These are phyloP conservation scores for Xylona heveae DNA, from an alignment of 495 filamentous ascomycete species.

Conservation along the genomic window DNA sequence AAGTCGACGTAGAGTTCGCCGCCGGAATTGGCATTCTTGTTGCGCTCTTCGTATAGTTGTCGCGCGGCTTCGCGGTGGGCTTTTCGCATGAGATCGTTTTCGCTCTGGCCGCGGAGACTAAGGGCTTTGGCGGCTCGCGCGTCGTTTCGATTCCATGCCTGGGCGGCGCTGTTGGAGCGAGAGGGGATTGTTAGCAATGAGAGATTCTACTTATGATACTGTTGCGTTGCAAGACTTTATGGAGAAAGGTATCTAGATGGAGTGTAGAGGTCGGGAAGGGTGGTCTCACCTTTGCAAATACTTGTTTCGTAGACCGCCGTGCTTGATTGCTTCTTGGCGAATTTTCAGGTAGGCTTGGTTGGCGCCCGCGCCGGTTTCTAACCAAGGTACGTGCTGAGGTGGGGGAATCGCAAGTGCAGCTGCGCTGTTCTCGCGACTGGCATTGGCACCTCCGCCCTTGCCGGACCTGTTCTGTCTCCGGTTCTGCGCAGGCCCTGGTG, in stretches of 20 bases:
- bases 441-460: slow-evolving; percentile 30
- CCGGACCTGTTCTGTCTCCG: slow-evolving; percentile 15
- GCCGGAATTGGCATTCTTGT: slow-evolving; percentile 34
- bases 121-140: slow-evolving; percentile 89
- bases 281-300: slow-evolving; percentile 70
- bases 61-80: slow-evolving; percentile 88
- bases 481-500: slow-evolving; percentile 31
- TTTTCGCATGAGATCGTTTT: slow-evolving; percentile 94
- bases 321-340: slow-evolving; percentile 83
- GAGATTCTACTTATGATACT: not conserved
- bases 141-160: slow-evolving; percentile 99
- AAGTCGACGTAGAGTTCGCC: slow-evolving; percentile 81
- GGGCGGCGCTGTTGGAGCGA: slow-evolving; percentile 60
- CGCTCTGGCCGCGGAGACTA: slow-evolving; percentile 79
- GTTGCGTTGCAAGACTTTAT: slow-evolving; percentile 5
- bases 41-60: slow-evolving; percentile 83
- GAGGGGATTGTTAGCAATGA: too few relatives aligned
- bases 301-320: slow-evolving; percentile 88
- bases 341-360: slow-evolving; percentile 92
- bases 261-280: not conserved
- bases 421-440: slow-evolving; percentile 46
- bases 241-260: not conserved
- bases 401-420: slow-evolving; percentile 64
- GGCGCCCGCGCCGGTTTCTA: slow-evolving; percentile 76
- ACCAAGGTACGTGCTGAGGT: slow-evolving; percentile 89